phyloP scores from a whole-genome alignment of 75 land plant species.

The Chamaecyparis obtusa region DNA sequence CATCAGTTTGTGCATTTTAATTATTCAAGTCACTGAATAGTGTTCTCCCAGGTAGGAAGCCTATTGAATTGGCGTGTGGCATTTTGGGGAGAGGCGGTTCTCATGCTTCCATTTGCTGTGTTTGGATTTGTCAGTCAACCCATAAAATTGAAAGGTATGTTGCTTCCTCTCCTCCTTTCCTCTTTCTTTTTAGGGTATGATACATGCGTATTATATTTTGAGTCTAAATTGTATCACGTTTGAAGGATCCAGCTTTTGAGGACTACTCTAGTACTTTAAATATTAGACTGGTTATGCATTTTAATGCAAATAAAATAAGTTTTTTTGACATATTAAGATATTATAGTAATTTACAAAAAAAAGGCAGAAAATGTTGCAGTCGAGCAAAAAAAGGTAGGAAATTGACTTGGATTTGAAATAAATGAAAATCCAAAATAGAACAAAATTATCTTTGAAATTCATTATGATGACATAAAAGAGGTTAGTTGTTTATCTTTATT shows the following conservation, averaged over 20 bases:
- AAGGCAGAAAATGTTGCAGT: neutral
- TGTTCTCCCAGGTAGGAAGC: slow-evolving; percentile 62
- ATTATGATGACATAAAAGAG: neutral
- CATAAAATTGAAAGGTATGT: slow-evolving; percentile 75
- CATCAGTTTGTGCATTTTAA: neutral
- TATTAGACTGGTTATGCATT: neutral
- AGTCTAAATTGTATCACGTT: neutral
- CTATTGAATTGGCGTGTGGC: slow-evolving; percentile 82
- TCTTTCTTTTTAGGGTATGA: neutral
- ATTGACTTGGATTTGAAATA: neutral
- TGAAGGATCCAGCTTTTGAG: neutral
- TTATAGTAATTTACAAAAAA: neutral
- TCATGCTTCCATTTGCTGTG: slow-evolving; percentile 97
- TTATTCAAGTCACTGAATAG: slow-evolving; percentile 1
- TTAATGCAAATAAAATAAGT: neutral
- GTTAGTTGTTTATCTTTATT: neutral
- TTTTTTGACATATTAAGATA: neutral
- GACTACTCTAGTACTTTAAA: neutral
- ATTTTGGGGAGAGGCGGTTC: slow-evolving; percentile 73
- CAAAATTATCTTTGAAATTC: neutral
- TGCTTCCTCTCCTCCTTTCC: neutral
- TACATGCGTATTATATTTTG: neutral
- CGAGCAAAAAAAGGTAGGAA: neutral
- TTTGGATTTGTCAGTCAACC: slow-evolving; percentile 81
- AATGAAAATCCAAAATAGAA: neutral